Evolutionary conservation across 2,329 filamentous ascomycete genomes (phyloP), one percentile per base, ranked within the genome.

Genomic region (Arthrobotrys megalospora): DNA sequence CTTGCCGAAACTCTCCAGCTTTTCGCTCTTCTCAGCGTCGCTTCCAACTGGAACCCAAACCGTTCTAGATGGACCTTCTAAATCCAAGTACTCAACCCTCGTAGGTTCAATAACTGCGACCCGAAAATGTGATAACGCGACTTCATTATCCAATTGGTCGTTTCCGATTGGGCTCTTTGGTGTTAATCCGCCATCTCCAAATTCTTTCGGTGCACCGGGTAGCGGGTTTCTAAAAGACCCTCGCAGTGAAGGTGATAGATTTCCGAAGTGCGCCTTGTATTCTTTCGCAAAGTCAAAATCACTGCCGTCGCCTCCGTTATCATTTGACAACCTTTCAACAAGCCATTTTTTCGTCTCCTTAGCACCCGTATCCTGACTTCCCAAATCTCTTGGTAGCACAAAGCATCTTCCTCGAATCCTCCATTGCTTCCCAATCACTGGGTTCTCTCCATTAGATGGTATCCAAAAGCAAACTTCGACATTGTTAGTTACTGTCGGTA

Each of bases 261-360:
- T 97, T 21, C 94, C 95, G 88, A 97, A 98, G 83, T 95, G 92
- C 60, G 89, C 93, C 64, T 92, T 94, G 52, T 97, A 84, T 85
- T 97, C 94, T 80, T 87, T 91, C 53, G 86, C 85, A 91, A 93
- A 97, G 81, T 89, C 91, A 93, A 94, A 97, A 0, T 86, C 85
- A n/a, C 83, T 84, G 47, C 86, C 84, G 10, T 66, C 36, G 10
- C 65, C 69, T n/a, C 58, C 76, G 4, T 52, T 16, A 0, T 70
- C 64, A 3, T 48, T 70, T 14, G 52, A 52, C 8, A 78, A 41
- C 8, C 14, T 72, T 12, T 85, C 85, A 0, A 83, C 6, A 1
- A 78, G 32, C 75, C 75, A 78, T 36, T 48, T 28, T 58, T 67
- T 72, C 14, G 67, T 78, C 3, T 71, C 45, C 16, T 55, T 32